Conservation (phyloP, 768 basidiomycete genomes). For the Sporobolomyces pararoseus region DNA sequence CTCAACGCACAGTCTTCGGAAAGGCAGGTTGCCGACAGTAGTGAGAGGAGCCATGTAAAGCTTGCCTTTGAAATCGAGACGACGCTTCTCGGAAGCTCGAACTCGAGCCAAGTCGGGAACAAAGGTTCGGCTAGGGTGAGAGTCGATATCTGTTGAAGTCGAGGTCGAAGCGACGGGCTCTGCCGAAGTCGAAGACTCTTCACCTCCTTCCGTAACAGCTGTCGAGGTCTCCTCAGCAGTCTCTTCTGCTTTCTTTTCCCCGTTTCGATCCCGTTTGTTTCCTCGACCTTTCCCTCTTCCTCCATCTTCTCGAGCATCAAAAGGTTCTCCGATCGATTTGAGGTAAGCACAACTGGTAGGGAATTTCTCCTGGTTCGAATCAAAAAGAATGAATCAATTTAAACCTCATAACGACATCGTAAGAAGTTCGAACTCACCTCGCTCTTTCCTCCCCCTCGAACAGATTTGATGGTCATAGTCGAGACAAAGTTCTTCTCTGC, state of each 20-base stretch:
- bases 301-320: conserved; percentile 34
- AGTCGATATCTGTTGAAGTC: conserved; percentile 12
- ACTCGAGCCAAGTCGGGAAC: conserved; percentile 63
- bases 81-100: conserved; percentile 76
- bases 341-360: conserved; percentile 31
- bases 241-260: neutral
- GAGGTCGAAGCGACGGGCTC: neutral
- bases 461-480: conserved; percentile 20
- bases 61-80: conserved; percentile 78
- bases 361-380: conserved; percentile 39
- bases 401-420: too few relatives aligned
- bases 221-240: neutral
- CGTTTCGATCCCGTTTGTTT: conserved; percentile 24
- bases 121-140: conserved; percentile 41
- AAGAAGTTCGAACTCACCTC: conserved; percentile 22
- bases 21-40: conserved; percentile 95
- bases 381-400: too few relatives aligned
- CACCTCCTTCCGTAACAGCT: too few relatives aligned
- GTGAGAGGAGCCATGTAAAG: conserved; percentile 83
- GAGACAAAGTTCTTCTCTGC: conserved; percentile 28
- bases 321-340: conserved; percentile 33
- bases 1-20: conserved; percentile 78
- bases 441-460: conserved; percentile 29
- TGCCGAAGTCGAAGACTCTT: neutral
- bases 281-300: conserved; percentile 13